Evolutionary conservation across 108 stramenopile genomes (phyloP).

Genomic region (Skeletonema costatum): DNA sequence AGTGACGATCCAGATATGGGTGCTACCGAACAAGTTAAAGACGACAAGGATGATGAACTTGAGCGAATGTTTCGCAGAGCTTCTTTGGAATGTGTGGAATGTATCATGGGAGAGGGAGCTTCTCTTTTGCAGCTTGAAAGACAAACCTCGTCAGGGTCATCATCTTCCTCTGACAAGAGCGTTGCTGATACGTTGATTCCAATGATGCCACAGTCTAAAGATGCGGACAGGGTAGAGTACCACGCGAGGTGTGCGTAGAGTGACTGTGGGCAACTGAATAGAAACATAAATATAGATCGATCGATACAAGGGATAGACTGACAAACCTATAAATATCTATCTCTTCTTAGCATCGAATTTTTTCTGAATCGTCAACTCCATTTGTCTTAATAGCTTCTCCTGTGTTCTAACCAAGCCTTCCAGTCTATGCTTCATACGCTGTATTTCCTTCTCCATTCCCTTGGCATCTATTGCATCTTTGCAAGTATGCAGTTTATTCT

Average conservation of each 20-base stretch:
- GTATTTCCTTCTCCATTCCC: slow-evolving; percentile 85
- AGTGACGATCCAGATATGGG: background rate
- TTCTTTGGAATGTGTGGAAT: slow-evolving; percentile 12
- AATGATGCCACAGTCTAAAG: background rate
- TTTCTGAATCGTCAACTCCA: slow-evolving; percentile 79
- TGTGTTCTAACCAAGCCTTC: slow-evolving; percentile 70
- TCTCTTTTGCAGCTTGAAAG: background rate
- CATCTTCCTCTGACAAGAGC: background rate
- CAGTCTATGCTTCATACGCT: slow-evolving; percentile 79
- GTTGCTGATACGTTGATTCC: background rate
- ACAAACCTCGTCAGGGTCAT: background rate
- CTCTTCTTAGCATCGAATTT: background rate
- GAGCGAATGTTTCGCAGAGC: slow-evolving; percentile 23
- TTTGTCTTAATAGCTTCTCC: slow-evolving; percentile 70
- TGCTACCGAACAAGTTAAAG: background rate
- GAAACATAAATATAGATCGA: no score
- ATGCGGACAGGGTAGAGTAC: background rate
- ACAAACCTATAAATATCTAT: background rate
- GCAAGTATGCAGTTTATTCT: slow-evolving; percentile 73
- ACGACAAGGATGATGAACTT: slow-evolving; percentile 12
- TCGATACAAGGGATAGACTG: no score
- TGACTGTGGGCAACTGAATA: background rate
- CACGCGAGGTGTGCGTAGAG: slow-evolving; percentile 21
- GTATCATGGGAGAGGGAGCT: background rate
- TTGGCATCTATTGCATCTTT: slow-evolving; percentile 69